phyloP scores from a whole-genome alignment of 1,284 basidiomycete genomes.

The Pseudozyma thailandica region DNA sequence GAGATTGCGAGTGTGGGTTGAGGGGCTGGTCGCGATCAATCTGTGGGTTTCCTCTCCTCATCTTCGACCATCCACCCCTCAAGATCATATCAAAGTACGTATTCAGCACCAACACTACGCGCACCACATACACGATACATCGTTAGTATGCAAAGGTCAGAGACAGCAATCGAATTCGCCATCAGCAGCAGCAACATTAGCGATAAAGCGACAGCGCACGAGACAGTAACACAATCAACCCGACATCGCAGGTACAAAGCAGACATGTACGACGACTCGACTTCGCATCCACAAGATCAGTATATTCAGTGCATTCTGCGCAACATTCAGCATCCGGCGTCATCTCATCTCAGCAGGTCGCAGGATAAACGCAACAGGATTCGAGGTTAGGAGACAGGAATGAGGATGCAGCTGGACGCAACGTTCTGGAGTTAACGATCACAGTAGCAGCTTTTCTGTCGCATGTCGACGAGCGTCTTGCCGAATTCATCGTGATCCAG shows the following conservation, averaged over 20 bases:
- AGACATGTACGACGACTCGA: background rate
- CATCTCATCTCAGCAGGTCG: no score
- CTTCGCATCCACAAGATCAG: background rate
- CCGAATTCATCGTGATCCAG: no score
- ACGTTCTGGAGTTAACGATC: no score
- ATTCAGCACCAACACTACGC: constrained; percentile 15
- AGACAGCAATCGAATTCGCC: constrained; percentile 1
- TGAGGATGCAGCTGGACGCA: no score
- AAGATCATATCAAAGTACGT: constrained; percentile 55
- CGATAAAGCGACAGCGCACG: background rate
- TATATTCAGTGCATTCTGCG: no score
- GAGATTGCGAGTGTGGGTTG: constrained; percentile 6
- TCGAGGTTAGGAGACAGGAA: no score
- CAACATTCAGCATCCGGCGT: no score
- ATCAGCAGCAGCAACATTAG: background rate
- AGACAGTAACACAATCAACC: no score
- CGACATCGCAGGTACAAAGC: background rate
- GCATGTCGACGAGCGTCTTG: no score
- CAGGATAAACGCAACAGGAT: no score
- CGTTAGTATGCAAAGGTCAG: background rate
- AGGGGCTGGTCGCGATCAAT: constrained; percentile 20
- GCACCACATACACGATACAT: constrained; percentile 4
- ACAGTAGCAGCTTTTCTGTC: no score
- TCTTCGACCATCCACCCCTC: constrained; percentile 53
- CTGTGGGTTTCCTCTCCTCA: constrained; percentile 18